Evolutionary conservation across 192 early-diverging fungal genomes (phyloP).

Genomic region (Backusella psychrophila): DNA sequence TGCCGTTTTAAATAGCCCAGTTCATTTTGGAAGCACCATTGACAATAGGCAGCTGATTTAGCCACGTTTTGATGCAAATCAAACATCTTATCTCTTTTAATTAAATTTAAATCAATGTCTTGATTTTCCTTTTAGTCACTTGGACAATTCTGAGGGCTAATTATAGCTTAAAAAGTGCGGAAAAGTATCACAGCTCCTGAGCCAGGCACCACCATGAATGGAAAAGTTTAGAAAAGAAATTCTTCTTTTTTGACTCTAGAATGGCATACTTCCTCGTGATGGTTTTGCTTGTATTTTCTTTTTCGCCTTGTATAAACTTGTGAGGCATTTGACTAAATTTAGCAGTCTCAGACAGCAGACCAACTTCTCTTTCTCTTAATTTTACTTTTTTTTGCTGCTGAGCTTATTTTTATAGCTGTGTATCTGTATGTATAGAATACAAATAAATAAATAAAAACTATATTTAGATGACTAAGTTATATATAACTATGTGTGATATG

Average conservation of each 20-base stretch:
- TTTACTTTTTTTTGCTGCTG: background rate
- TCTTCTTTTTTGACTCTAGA: background rate
- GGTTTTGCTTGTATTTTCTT: background rate
- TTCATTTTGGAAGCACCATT: background rate
- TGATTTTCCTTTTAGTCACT: background rate
- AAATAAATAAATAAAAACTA: background rate
- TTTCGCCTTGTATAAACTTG: background rate
- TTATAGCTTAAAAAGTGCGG: background rate
- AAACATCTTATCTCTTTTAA: background rate
- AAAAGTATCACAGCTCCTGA: background rate
- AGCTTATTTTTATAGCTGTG: background rate
- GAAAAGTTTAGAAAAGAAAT: background rate
- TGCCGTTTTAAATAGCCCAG: background rate
- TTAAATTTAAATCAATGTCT: background rate
- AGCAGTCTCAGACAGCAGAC: background rate
- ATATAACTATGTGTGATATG: background rate
- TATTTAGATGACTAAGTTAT: background rate
- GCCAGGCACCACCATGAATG: background rate
- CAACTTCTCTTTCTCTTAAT: background rate
- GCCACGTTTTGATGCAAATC: background rate
- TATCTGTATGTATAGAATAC: background rate
- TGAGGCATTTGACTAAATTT: background rate
- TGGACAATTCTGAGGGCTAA: background rate
- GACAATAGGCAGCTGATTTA: slow-evolving; percentile 3
- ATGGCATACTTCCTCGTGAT: slow-evolving; percentile 7